Percentiles rank a stretch among this genome's conserved stretches.
These are phyloP conservation scores for Pulveroboletus sp. DNA, from an alignment of 768 basidiomycete species.

Conservation along the genomic window DNA sequence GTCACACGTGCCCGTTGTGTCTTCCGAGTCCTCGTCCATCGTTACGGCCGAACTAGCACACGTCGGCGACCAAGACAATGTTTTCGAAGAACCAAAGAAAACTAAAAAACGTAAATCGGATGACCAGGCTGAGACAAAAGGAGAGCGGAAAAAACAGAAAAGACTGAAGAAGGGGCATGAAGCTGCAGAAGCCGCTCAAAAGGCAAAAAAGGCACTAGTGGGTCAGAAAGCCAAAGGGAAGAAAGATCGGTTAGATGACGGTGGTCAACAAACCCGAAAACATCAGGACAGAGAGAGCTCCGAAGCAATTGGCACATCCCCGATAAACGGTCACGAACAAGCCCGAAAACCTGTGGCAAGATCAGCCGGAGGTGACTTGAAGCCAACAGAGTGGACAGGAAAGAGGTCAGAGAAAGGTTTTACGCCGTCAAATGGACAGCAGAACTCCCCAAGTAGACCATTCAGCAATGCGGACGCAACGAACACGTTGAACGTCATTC, in stretches of 20 bases:
- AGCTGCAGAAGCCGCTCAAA: constrained; percentile 15
- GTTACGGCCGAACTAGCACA: background rate
- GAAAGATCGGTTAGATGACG: background rate
- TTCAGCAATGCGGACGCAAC: background rate
- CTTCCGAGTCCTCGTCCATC: background rate
- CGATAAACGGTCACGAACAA: constrained; percentile 7
- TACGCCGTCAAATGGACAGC: background rate
- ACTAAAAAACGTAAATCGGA: constrained; percentile 10
- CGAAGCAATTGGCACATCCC: background rate
- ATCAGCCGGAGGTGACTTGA: constrained; percentile 2
- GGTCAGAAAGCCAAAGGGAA: background rate
- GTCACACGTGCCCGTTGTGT: background rate
- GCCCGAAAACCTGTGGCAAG: constrained; percentile 6
- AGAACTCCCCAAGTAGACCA: constrained; percentile 2
- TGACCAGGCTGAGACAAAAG: constrained; percentile 10
- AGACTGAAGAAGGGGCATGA: constrained; percentile 21
- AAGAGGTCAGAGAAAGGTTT: background rate
- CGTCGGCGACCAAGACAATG: background rate
- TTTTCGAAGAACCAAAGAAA: background rate
- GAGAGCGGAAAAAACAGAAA: constrained; percentile 22
- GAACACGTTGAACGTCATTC: background rate
- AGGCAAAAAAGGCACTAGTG: background rate
- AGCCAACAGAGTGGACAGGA: background rate
- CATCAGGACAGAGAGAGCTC: background rate
- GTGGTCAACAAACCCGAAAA: constrained; percentile 1